Base-by-base conservation (phyloP, 352 stramenopile species). In the Phytophthora pinifolia region DNA sequence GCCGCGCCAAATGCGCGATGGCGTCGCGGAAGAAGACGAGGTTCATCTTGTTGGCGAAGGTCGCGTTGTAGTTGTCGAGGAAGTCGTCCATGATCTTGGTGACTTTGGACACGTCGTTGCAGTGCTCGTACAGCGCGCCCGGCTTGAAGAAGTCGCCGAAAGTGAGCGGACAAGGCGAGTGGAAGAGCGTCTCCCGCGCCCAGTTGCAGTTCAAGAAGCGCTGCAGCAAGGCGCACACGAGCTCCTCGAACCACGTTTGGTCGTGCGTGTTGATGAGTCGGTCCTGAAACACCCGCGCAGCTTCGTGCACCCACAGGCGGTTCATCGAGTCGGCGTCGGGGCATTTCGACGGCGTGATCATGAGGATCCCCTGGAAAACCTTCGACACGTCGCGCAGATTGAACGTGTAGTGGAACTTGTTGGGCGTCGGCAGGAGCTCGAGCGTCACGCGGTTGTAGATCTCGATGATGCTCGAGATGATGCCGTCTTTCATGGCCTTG, bases 331-430 rank as follows among this genome's bases (percentile, higher is more conserved):
- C 88, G 3, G 75, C 62, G 25, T 92, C 86, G 1, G 52, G 59
- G 59, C 89, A 98, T 62, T 94, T 96, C 0, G 61, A 46, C 5
- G 83, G 75, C 1, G 82, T 90, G 43, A 98, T 85, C 93, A 98
- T 98, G 6, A 98, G 70, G 25, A 98, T 83, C 0, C 94, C 94
- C 41, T 98, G 94, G 42, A 98, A 98, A 3, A 98, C 92, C 63
- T 98, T 98, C 3, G 88, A 97, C 0, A 98, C 87, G 46, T 98
- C 93, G 4, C 94, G 93, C 6, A 98, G 76, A 65, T 98, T 98
- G 64, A 98, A 98, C 6, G 89, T 98, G 71, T 98, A 96, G 60
- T 97, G 85, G 54, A 96, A 96, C 48, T 96, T 98, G 58, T 82
- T 89, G 0, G 94, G 94, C 10, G 94, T 98, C 10, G 94, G 94